A percentile compares a stretch with the other conserved stretches of the same genome.
These are phyloP conservation scores for Heterobasidion parviporum DNA, from an alignment of 1,284 basidiomycete species.

Conservation along the genomic window DNA sequence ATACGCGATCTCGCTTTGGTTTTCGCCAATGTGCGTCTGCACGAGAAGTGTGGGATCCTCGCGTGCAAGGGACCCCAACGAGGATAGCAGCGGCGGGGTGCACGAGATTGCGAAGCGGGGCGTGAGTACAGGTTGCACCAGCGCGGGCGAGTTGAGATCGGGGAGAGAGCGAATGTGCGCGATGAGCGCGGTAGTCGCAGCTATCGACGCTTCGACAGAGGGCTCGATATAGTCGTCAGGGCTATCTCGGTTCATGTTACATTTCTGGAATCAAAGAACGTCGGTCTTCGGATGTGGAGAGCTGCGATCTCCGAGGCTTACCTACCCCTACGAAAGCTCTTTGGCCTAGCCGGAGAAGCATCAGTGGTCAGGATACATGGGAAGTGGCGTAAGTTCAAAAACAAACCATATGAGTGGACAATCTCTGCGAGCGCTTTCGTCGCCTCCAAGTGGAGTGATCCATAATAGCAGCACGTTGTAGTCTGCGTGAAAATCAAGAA, in stretches of 20 bases:
- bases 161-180: constrained; percentile 53
- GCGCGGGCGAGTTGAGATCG: constrained; percentile 19
- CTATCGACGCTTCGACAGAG: constrained; percentile 48
- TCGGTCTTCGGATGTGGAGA: background rate
- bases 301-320: constrained; percentile 8
- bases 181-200: constrained; percentile 61
- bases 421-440: constrained; percentile 79
- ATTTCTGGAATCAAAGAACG: constrained; percentile 53
- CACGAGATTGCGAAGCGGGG: constrained; percentile 96
- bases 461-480: constrained; percentile 92
- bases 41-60: constrained; percentile 59
- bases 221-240: constrained; percentile 70
- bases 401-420: constrained; percentile 54
- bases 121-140: constrained; percentile 87
- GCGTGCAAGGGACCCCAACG: constrained; percentile 54
- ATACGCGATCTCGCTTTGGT: constrained; percentile 64
- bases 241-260: constrained; percentile 85
- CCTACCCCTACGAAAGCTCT: constrained; percentile 79
- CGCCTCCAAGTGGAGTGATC: constrained; percentile 74
- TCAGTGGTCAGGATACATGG: background rate
- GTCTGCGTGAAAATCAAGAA: constrained; percentile 43
- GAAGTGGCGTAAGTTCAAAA: background rate
- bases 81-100: constrained; percentile 60
- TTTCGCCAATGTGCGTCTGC: constrained; percentile 94
- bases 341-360: constrained; percentile 48